phyloP scores from a whole-genome alignment of 1,284 basidiomycete species.

The Xerocomus minutiporus region DNA sequence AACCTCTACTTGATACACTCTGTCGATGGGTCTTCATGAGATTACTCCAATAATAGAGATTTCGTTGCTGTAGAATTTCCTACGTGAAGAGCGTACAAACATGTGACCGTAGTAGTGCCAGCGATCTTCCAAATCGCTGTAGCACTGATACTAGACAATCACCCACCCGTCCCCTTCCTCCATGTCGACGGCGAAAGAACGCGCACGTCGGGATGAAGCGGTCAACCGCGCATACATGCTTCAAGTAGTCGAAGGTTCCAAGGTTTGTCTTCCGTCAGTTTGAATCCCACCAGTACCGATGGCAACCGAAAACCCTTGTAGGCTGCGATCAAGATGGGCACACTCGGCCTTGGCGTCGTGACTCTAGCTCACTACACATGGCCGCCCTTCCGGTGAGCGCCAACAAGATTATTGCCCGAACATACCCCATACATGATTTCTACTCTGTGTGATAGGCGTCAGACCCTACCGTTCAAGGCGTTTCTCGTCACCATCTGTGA shows the following conservation, averaged over 20 bases:
- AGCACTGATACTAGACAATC: too few relatives aligned
- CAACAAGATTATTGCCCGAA: background rate
- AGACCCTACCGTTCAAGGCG: slow-evolving; percentile 77
- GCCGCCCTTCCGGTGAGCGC: slow-evolving; percentile 68
- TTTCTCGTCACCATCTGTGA: slow-evolving; percentile 64
- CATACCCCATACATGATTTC: background rate
- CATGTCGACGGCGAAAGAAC: slow-evolving; percentile 38
- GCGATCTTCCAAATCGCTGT: too few relatives aligned
- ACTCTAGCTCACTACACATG: slow-evolving; percentile 69
- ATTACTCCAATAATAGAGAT: background rate
- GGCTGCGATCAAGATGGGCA: slow-evolving; percentile 54
- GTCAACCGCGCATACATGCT: slow-evolving; percentile 51
- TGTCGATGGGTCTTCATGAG: background rate
- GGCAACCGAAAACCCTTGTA: slow-evolving; percentile 26
- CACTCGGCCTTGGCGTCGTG: slow-evolving; percentile 56
- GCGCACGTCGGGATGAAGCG: slow-evolving; percentile 46
- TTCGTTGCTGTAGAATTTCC: background rate
- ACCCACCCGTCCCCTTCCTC: background rate
- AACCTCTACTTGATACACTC: background rate
- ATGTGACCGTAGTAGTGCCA: slow-evolving; percentile 1
- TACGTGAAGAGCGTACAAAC: background rate
- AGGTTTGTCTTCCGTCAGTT: slow-evolving; percentile 31
- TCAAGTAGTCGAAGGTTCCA: slow-evolving; percentile 50
- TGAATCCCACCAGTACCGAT: background rate
- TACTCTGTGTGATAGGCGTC: slow-evolving; percentile 45